phyloP scores from a whole-genome alignment of 2,329 filamentous ascomycete genomes.

The Hymenoscyphus linearis region DNA sequence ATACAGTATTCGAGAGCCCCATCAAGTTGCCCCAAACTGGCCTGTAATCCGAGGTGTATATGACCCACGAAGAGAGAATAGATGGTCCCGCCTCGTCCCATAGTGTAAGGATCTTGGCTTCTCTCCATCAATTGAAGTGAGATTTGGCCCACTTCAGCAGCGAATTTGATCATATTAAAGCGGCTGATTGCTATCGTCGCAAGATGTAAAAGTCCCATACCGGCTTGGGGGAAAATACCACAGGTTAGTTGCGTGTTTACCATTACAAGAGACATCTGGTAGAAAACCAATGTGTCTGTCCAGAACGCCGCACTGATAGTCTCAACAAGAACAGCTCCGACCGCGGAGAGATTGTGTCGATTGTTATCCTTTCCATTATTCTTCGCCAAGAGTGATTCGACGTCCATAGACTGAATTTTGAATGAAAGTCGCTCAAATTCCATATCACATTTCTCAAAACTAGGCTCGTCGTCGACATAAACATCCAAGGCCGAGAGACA shows the following conservation, averaged over 20 bases:
- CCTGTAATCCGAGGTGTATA: constrained; percentile 55
- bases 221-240: constrained; percentile 65
- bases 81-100: constrained; percentile 64
- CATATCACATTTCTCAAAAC: constrained; percentile 71
- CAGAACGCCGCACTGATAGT: constrained; percentile 67
- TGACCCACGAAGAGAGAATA: constrained; percentile 68
- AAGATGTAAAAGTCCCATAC: constrained; percentile 62
- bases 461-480: constrained; percentile 57
- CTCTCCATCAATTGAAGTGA: constrained; percentile 60
- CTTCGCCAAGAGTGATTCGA: constrained; percentile 40
- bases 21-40: constrained; percentile 56
- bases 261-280: constrained; percentile 63
- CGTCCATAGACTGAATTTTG: constrained; percentile 54
- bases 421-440: constrained; percentile 62
- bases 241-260: constrained; percentile 58
- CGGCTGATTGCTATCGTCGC: constrained; percentile 62
- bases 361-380: constrained; percentile 43
- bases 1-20: constrained; percentile 61
- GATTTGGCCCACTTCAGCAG: constrained; percentile 57
- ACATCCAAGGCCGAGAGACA: constrained; percentile 68
- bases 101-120: constrained; percentile 58
- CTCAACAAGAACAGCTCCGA: constrained; percentile 67
- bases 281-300: constrained; percentile 67
- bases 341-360: constrained; percentile 42
- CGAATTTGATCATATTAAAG: constrained; percentile 66